A percentile compares a stretch with the other conserved stretches of the same genome.
Evolutionary conservation across 2,329 filamentous ascomycete genomes (phyloP).

Genomic region (Orbilia quercus): DNA sequence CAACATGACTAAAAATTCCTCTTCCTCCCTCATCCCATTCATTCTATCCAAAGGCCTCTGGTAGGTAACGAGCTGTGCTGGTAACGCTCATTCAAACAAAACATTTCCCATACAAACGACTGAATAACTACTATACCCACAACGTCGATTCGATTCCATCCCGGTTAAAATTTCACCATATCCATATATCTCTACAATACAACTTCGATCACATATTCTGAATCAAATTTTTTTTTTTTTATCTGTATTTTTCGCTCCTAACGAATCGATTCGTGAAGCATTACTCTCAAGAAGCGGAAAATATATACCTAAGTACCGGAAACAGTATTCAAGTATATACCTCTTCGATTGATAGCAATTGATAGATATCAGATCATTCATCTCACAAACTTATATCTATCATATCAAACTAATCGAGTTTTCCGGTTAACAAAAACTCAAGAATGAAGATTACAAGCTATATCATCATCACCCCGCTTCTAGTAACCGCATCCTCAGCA

Average conservation of each 20-base stretch:
- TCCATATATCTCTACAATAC: too few species aligned
- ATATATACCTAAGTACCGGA: too few species aligned
- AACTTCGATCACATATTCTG: too few species aligned
- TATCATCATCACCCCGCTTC: constrained; percentile 11
- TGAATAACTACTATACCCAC: neutral
- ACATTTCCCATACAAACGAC: neutral
- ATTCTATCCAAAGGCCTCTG: constrained; percentile 11
- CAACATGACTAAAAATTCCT: neutral
- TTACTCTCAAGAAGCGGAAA: too few species aligned
- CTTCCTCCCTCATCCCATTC: constrained; percentile 2
- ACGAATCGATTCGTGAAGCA: too few species aligned
- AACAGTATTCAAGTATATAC: too few species aligned
- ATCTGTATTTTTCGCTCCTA: too few species aligned
- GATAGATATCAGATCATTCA: neutral
- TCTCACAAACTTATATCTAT: neutral
- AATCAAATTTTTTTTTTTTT: too few species aligned
- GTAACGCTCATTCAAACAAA: constrained; percentile 10
- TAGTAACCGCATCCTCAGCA: constrained; percentile 10
- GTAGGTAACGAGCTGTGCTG: constrained; percentile 21
- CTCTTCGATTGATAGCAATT: too few species aligned
- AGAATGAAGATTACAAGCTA: constrained; percentile 10
- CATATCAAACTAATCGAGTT: neutral
- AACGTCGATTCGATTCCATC: neutral
- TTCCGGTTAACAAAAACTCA: neutral
- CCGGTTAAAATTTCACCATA: neutral